Evolutionary conservation across 1,139 yeast species (phyloP).

Genomic region (Blastobotrys raffinosifermentans): DNA sequence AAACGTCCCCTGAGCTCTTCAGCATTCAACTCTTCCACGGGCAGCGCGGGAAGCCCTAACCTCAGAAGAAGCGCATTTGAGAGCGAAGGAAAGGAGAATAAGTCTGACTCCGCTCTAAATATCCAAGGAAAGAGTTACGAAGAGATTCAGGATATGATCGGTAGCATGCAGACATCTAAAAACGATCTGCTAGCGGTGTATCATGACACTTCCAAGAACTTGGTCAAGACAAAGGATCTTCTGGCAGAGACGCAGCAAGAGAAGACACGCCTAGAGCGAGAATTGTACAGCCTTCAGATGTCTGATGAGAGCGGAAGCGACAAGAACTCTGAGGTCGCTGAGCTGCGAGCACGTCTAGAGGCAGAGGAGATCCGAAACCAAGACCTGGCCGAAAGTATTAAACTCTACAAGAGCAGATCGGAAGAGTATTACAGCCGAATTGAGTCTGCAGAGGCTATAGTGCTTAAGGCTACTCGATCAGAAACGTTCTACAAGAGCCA

Average conservation of each 20-base stretch:
- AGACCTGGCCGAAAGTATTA: slow-evolving; percentile 50
- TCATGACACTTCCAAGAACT: slow-evolving; percentile 50
- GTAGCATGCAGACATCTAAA: slow-evolving; percentile 26
- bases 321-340: slow-evolving; percentile 15
- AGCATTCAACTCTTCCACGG: neutral
- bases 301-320: slow-evolving; percentile 6
- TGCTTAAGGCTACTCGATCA: slow-evolving; percentile 54
- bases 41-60: neutral
- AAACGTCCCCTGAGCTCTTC: slow-evolving; percentile 18
- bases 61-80: neutral
- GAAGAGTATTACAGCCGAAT: slow-evolving; percentile 70
- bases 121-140: slow-evolving; percentile 19
- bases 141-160: slow-evolving; percentile 23
- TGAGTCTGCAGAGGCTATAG: slow-evolving; percentile 74
- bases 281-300: slow-evolving; percentile 34
- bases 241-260: slow-evolving; percentile 40
- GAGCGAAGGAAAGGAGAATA: slow-evolving; percentile 16
- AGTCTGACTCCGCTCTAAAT: slow-evolving; percentile 15
- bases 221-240: slow-evolving; percentile 47
- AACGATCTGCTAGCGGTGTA: slow-evolving; percentile 48
- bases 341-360: slow-evolving; percentile 46
- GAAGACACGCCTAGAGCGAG: slow-evolving; percentile 48
- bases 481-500: slow-evolving; percentile 55
- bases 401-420: slow-evolving; percentile 63
- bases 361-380: slow-evolving; percentile 45